phyloP scores from a whole-genome alignment of 2,329 filamentous ascomycete genomes.

The Botrytis fabae region DNA sequence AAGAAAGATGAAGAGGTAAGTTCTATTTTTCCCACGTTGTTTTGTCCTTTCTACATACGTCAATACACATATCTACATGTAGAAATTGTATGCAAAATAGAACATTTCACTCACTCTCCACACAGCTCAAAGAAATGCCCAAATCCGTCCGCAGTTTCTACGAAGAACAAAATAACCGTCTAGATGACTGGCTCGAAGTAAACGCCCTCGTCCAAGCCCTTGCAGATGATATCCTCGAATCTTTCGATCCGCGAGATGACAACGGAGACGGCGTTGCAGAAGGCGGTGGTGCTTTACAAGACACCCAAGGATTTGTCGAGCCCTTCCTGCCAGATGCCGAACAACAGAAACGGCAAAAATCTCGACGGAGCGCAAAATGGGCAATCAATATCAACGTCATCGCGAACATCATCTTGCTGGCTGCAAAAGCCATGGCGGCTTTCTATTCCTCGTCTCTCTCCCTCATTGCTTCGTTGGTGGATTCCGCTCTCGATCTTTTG shows the following conservation, averaged over 20 bases:
- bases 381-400: slow-evolving; percentile 61
- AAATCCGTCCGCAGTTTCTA: slow-evolving; percentile 57
- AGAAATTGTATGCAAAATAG: not conserved
- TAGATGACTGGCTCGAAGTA: slow-evolving; percentile 60
- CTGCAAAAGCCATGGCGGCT: slow-evolving; percentile 54
- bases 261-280: slow-evolving; percentile 58
- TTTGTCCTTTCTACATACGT: not conserved
- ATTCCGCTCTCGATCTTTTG: slow-evolving; percentile 59
- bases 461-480: slow-evolving; percentile 58
- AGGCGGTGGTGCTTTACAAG: slow-evolving; percentile 51
- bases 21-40: not conserved
- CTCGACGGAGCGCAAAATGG: slow-evolving; percentile 52
- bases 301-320: slow-evolving; percentile 51
- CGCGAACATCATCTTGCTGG: slow-evolving; percentile 55
- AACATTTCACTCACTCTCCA: not conserved
- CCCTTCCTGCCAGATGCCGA: slow-evolving; percentile 57
- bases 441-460: slow-evolving; percentile 57
- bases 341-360: slow-evolving; percentile 48
- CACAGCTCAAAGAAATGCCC: slow-evolving; percentile 51
- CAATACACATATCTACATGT: not conserved
- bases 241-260: slow-evolving; percentile 55
- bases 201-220: slow-evolving; percentile 57
- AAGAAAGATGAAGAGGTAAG: slow-evolving; percentile 31
- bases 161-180: slow-evolving; percentile 52
- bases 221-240: slow-evolving; percentile 60